Evolutionary conservation across 176 grass and related monocot species (phyloP).

Genomic region (Dactylis glomerata): DNA sequence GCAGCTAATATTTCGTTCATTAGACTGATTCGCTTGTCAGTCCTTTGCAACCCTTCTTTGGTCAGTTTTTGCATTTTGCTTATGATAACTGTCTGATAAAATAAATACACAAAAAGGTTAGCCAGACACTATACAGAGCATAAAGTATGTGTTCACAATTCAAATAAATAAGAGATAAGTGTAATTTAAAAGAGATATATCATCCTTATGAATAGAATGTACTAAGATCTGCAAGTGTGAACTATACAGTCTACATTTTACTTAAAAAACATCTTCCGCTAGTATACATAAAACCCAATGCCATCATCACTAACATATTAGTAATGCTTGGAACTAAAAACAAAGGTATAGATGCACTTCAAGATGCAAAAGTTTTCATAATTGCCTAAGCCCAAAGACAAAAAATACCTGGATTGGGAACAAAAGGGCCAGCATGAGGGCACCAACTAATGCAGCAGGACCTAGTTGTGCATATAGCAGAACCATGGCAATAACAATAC

Average conservation of each 20-base stretch:
- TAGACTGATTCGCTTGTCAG: constrained; percentile 93
- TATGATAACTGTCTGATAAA: constrained; percentile 77
- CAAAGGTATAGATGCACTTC: constrained; percentile 10
- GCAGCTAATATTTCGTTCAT: constrained; percentile 99
- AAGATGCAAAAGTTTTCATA: constrained; percentile 5
- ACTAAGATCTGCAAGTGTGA: constrained; percentile 8
- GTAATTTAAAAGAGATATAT: not conserved
- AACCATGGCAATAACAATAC: constrained; percentile 76
- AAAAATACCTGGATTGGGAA: constrained; percentile 86
- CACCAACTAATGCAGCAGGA: constrained; percentile 74
- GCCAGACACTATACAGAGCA: not conserved
- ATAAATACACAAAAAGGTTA: constrained; percentile 21
- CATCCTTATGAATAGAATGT: constrained; percentile 12
- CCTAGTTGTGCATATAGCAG: constrained; percentile 83
- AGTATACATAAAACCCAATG: constrained; percentile 10
- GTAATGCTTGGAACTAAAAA: constrained; percentile 4
- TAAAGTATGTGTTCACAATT: not conserved
- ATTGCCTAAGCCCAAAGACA: constrained; percentile 3
- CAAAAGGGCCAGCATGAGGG: constrained; percentile 83
- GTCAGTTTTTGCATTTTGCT: constrained; percentile 96
- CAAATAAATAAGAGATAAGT: not conserved
- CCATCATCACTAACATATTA: not conserved
- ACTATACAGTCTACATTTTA: not conserved
- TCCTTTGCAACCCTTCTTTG: constrained; percentile 93
- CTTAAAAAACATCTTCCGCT: constrained; percentile 22